Evolutionary conservation across 2,329 filamentous ascomycete genomes (phyloP).

Genomic region (Hymenoscyphus infarciens): DNA sequence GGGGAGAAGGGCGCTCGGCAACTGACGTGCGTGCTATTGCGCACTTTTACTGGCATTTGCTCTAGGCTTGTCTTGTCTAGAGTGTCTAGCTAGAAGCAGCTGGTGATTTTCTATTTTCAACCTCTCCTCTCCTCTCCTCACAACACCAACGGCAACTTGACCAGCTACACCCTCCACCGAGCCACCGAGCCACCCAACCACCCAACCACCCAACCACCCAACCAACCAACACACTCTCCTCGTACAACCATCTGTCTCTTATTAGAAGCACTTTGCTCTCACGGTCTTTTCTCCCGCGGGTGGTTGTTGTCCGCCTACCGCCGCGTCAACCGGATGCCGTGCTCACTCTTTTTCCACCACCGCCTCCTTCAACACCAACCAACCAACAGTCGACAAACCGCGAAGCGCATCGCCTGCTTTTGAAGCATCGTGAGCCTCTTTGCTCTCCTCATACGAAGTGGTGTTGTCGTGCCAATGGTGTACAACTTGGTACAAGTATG

Average conservation of each 20-base stretch:
- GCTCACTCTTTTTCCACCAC: background rate
- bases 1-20: too few species aligned
- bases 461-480: slow-evolving; percentile 3
- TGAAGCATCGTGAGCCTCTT: background rate
- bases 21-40: too few species aligned
- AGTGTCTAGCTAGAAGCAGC: too few species aligned
- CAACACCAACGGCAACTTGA: background rate
- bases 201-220: background rate
- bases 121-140: background rate
- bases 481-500: background rate
- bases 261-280: background rate
- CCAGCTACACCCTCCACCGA: background rate
- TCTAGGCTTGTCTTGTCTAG: too few species aligned
- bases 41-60: background rate
- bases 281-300: background rate
- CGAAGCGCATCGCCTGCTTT: background rate
- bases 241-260: background rate
- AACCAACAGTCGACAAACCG: background rate
- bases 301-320: background rate
- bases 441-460: background rate
- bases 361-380: background rate
- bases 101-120: background rate
- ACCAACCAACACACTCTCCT: background rate
- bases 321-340: background rate
- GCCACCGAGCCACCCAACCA: background rate